These are phyloP conservation scores for Elsinoe arachidis DNA, from an alignment of 2,329 filamentous ascomycete species.

Conservation along the genomic window DNA sequence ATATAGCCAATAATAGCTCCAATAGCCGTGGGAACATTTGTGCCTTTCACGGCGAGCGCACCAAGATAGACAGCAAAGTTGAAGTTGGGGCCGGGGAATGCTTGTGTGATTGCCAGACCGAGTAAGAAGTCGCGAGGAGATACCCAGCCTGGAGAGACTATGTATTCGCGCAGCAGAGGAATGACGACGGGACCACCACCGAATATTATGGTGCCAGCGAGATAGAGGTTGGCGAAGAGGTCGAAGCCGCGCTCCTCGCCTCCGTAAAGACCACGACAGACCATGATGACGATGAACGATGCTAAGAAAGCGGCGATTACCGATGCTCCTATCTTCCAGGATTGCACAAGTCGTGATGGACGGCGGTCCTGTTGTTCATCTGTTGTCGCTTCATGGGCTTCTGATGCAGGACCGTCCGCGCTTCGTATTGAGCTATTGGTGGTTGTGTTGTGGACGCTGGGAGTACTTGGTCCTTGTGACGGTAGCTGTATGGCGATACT, in stretches of 20 bases:
- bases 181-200: slow-evolving; percentile 40
- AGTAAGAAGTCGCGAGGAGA: slow-evolving; percentile 62
- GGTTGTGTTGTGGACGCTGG: too few species aligned
- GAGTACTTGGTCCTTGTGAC: too few species aligned
- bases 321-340: neutral
- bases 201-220: slow-evolving; percentile 56
- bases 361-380: too few species aligned
- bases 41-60: slow-evolving; percentile 27
- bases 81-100: slow-evolving; percentile 57
- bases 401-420: too few species aligned
- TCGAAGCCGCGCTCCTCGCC: slow-evolving; percentile 40
- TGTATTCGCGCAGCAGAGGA: slow-evolving; percentile 33
- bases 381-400: too few species aligned
- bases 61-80: slow-evolving; percentile 43
- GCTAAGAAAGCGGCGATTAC: neutral
- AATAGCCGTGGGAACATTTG: slow-evolving; percentile 23
- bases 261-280: slow-evolving; percentile 34
- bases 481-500: too few species aligned
- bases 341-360: too few species aligned
- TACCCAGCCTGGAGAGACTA: slow-evolving; percentile 63
- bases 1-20: slow-evolving; percentile 32
- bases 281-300: slow-evolving; percentile 48
- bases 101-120: slow-evolving; percentile 62
- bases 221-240: slow-evolving; percentile 64
- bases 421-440: too few species aligned